Conservation (phyloP, 2,329 filamentous ascomycete genomes). For the Exophiala calicioides region DNA sequence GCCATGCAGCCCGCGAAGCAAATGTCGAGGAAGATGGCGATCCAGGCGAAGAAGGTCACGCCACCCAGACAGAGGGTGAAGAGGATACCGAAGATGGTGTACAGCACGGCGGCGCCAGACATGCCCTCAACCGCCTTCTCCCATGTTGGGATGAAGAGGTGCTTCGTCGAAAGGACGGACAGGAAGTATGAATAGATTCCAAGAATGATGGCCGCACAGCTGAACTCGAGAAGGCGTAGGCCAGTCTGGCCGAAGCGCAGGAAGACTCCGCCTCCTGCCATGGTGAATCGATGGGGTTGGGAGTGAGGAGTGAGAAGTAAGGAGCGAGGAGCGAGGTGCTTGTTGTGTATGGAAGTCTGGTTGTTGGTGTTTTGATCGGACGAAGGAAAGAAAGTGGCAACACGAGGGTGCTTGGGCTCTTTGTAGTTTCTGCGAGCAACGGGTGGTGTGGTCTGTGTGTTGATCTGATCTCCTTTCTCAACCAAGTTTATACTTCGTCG, state of each 20-base stretch:
- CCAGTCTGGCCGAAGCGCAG: conserved; percentile 71
- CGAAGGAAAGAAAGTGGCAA: background rate
- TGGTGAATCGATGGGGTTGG: conserved; percentile 39
- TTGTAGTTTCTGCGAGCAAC: conserved; percentile 10
- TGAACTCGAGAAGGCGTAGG: conserved; percentile 72
- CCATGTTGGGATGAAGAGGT: conserved; percentile 63
- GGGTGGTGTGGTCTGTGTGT: background rate
- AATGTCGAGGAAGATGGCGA: conserved; percentile 75
- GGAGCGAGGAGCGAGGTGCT: background rate
- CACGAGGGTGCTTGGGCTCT: conserved; percentile 9
- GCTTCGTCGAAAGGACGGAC: conserved; percentile 66
- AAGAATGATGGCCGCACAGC: conserved; percentile 71
- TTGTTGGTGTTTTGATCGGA: background rate
- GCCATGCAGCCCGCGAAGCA: conserved; percentile 76
- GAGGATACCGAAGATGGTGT: conserved; percentile 70
- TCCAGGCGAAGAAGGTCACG: conserved; percentile 67
- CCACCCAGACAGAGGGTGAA: conserved; percentile 80
- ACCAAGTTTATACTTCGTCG: too few relatives aligned
- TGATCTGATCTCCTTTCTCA: too few relatives aligned
- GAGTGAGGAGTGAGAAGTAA: background rate
- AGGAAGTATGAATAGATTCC: conserved; percentile 85
- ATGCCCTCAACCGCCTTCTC: conserved; percentile 76
- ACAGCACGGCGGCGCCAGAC: conserved; percentile 71
- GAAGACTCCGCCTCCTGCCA: conserved; percentile 62
- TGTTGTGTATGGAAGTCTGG: background rate